Evolutionary conservation across 2,329 filamentous ascomycete species (phyloP).

Genomic region (Calonectria montana): DNA sequence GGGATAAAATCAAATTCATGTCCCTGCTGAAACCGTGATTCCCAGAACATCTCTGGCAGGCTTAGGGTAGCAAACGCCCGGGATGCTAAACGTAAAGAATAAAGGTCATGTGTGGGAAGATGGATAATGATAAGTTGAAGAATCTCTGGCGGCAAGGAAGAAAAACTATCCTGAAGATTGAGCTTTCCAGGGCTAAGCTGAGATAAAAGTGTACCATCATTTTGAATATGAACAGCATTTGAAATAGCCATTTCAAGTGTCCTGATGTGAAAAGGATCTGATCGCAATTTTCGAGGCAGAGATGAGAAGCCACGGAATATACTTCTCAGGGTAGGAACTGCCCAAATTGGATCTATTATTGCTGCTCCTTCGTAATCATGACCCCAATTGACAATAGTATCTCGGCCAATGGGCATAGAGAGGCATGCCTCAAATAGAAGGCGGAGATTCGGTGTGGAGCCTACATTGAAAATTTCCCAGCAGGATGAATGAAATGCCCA

Average conservation of each 20-base stretch:
- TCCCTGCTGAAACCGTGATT: conserved; percentile 19
- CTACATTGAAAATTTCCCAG: conserved; percentile 18
- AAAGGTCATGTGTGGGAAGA: conserved; percentile 17
- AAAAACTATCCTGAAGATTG: conserved; percentile 17
- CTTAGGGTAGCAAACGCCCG: conserved; percentile 17
- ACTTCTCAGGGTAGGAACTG: neutral
- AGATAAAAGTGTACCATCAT: conserved; percentile 10
- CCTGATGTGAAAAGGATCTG: conserved; percentile 21
- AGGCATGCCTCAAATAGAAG: conserved; percentile 22
- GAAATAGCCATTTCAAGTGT: conserved; percentile 7
- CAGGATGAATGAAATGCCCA: conserved; percentile 29
- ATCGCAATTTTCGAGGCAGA: neutral
- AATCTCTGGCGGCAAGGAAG: conserved; percentile 21
- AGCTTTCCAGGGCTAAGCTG: neutral
- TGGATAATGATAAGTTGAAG: conserved; percentile 18
- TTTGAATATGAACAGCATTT: neutral
- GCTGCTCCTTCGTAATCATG: conserved; percentile 26
- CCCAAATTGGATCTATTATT: neutral
- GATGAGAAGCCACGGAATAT: neutral
- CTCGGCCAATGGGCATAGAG: conserved; percentile 13
- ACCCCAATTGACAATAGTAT: conserved; percentile 22
- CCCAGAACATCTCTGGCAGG: conserved; percentile 28
- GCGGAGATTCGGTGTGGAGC: neutral
- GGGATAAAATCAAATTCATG: conserved; percentile 23
- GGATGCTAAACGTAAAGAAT: conserved; percentile 27